Evolutionary conservation across 2,329 filamentous ascomycete species (phyloP).

Genomic region (Cytospora paraplurivora): DNA sequence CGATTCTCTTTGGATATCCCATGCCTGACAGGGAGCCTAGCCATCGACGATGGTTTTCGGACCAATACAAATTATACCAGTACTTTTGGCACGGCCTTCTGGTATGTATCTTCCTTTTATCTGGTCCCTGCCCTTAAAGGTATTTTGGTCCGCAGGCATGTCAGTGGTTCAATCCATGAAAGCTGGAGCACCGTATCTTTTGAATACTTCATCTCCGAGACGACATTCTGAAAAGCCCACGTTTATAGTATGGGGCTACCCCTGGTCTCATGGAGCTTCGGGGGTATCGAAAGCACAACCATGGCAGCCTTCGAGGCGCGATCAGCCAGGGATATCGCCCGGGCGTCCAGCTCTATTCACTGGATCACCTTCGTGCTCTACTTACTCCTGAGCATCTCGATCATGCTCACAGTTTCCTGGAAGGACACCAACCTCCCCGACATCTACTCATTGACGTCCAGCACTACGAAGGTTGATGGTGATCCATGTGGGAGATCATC

Average conservation of each 20-base stretch:
- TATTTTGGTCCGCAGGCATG: neutral
- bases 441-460: constrained; percentile 2
- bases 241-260: constrained; percentile 26
- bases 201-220: neutral
- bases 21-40: neutral
- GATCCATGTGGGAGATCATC: neutral
- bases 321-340: constrained; percentile 21
- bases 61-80: constrained; percentile 9
- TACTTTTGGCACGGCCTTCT: constrained; percentile 20
- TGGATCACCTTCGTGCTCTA: constrained; percentile 23
- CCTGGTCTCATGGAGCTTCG: constrained; percentile 28
- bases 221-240: neutral
- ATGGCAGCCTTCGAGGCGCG: constrained; percentile 31
- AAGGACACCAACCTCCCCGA: neutral
- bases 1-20: neutral
- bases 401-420: constrained; percentile 28
- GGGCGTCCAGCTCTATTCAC: constrained; percentile 27
- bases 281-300: constrained; percentile 29
- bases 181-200: neutral
- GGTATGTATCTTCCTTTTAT: neutral
- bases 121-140: neutral
- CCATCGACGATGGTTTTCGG: constrained; percentile 7
- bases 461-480: neutral
- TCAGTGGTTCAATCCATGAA: neutral
- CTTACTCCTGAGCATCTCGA: constrained; percentile 21